A percentile compares a stretch with the other conserved stretches of the same genome.
Evolutionary conservation across 75 land plant genomes (phyloP).

Genomic region (Chamaecyparis obtusa): DNA sequence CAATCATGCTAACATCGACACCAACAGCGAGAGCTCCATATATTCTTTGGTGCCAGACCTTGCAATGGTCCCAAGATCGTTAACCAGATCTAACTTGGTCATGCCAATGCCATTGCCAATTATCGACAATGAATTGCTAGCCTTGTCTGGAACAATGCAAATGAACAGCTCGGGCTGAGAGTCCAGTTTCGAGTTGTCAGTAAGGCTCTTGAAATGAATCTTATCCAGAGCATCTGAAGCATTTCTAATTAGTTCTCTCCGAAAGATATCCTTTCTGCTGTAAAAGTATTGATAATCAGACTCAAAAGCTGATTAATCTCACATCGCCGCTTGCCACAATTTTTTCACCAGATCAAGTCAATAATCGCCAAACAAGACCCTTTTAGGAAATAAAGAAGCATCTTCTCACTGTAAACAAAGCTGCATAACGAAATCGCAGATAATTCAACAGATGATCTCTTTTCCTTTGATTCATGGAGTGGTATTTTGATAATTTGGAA

Average conservation of each 20-base stretch:
- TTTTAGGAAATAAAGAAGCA: background rate
- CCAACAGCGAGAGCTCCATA: slow-evolving; percentile 74
- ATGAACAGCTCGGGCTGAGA: slow-evolving; percentile 73
- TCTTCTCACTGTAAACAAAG: background rate
- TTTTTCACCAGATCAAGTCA: slow-evolving; percentile 1
- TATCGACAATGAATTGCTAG: slow-evolving; percentile 62
- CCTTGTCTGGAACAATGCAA: slow-evolving; percentile 77
- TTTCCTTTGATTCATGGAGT: too few species aligned
- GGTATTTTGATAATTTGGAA: too few species aligned
- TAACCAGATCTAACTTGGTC: slow-evolving; percentile 79
- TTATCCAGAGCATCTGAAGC: slow-evolving; percentile 84
- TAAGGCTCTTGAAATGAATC: slow-evolving; percentile 75
- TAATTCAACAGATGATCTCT: background rate
- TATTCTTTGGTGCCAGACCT: slow-evolving; percentile 70
- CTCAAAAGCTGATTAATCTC: slow-evolving; percentile 81
- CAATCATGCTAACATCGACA: slow-evolving; percentile 86
- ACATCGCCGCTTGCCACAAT: slow-evolving; percentile 39
- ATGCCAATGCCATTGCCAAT: slow-evolving; percentile 83
- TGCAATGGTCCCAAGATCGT: slow-evolving; percentile 73
- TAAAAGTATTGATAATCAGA: slow-evolving; percentile 78
- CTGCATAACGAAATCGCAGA: too few species aligned
- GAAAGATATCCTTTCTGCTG: slow-evolving; percentile 79
- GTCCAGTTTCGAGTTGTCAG: slow-evolving; percentile 72
- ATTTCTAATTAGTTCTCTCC: slow-evolving; percentile 73
- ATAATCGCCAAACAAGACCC: too few species aligned